Conservation (phyloP, 352 stramenopile species). For the Pilasporangium apinafurcum region DNA sequence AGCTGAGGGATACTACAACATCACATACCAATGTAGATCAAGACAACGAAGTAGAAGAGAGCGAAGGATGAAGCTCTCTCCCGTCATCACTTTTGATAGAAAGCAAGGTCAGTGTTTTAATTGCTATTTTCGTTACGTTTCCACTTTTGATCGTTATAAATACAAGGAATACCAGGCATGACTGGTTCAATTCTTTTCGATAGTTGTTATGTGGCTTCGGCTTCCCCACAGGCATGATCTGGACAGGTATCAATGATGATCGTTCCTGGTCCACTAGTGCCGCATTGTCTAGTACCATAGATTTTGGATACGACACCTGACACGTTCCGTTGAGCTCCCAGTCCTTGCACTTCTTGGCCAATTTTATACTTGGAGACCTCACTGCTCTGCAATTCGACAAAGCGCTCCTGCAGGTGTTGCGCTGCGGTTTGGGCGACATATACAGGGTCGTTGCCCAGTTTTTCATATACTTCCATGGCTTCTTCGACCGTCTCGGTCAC, state of each 20-base stretch:
- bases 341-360: slow-evolving; percentile 41
- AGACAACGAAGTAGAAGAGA: too few species aligned
- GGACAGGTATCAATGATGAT: slow-evolving; percentile 67
- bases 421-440: slow-evolving; percentile 21
- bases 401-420: slow-evolving; percentile 35
- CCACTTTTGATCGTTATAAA: too few species aligned
- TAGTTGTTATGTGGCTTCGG: too few species aligned
- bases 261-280: slow-evolving; percentile 51
- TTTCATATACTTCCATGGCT: slow-evolving; percentile 42
- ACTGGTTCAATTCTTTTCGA: too few species aligned
- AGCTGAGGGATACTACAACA: too few species aligned
- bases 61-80: too few species aligned
- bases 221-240: too few species aligned
- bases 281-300: slow-evolving; percentile 63
- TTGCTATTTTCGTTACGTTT: too few species aligned
- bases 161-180: too few species aligned
- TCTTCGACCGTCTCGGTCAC: slow-evolving; percentile 72
- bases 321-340: slow-evolving; percentile 47
- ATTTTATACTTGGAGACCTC: slow-evolving; percentile 75
- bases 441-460: slow-evolving; percentile 37
- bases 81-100: too few species aligned
- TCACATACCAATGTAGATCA: too few species aligned
- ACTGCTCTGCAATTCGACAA: slow-evolving; percentile 74
- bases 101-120: too few species aligned
- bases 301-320: slow-evolving; percentile 60